Conservation (phyloP, 1,284 basidiomycete species). For the Boletus chippewaensis region DNA sequence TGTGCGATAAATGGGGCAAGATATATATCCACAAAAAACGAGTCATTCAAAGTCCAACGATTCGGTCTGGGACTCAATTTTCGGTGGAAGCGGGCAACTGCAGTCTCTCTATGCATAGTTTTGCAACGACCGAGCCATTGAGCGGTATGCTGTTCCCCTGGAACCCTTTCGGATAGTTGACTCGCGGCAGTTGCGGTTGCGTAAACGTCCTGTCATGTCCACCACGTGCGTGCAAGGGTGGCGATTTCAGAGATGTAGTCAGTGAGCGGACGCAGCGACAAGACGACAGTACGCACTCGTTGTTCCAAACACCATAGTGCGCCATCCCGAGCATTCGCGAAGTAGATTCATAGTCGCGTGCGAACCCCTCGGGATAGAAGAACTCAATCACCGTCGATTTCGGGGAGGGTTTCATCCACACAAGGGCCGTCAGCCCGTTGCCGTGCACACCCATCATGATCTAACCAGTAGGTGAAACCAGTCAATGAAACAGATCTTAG, state of each 20-base stretch:
- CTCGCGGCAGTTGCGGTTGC: constrained; percentile 39
- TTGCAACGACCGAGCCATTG: constrained; percentile 44
- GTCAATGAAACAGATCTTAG: not conserved
- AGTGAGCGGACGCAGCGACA: not conserved
- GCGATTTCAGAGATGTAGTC: not conserved
- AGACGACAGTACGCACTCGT: constrained; percentile 35
- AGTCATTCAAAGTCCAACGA: not conserved
- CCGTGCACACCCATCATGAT: constrained; percentile 87
- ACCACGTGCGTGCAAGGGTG: not conserved
- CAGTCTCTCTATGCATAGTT: constrained; percentile 41
- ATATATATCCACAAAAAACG: not conserved
- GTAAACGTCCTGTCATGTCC: constrained; percentile 41
- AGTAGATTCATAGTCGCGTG: constrained; percentile 81
- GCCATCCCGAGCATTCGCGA: constrained; percentile 74
- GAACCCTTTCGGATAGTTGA: constrained; percentile 49
- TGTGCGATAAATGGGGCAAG: not conserved
- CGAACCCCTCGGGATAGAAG: constrained; percentile 80
- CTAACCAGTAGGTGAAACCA: constrained; percentile 32
- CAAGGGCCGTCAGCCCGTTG: constrained; percentile 73
- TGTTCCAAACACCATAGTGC: constrained; percentile 81
- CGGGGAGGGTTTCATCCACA: constrained; percentile 80
- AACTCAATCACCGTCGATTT: constrained; percentile 82
- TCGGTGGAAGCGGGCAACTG: constrained; percentile 4
- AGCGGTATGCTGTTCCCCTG: constrained; percentile 51
- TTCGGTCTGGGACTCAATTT: not conserved